Conservation (phyloP, 2,329 filamentous ascomycete genomes). For the Colletotrichum sp. region DNA sequence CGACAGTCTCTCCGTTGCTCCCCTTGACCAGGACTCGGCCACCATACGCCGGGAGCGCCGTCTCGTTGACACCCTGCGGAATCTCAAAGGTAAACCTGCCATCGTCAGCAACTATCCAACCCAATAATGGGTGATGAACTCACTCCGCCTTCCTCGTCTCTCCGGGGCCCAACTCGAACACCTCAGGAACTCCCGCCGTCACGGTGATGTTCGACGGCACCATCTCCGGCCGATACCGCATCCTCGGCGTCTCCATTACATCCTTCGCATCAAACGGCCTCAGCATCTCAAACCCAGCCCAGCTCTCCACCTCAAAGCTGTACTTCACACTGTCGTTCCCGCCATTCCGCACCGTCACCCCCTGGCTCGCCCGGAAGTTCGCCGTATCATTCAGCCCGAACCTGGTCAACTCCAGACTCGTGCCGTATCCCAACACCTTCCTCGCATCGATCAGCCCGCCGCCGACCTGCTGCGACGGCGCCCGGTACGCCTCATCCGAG, state of each 20-base stretch:
- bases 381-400: slow-evolving; percentile 47
- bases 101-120: background rate
- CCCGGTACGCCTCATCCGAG: slow-evolving; percentile 14
- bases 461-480: slow-evolving; percentile 43
- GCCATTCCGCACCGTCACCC: background rate
- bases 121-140: background rate
- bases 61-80: slow-evolving; percentile 30
- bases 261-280: slow-evolving; percentile 13
- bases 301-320: slow-evolving; percentile 10
- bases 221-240: slow-evolving; percentile 23
- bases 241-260: slow-evolving; percentile 4
- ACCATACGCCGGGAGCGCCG: slow-evolving; percentile 34
- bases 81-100: slow-evolving; percentile 24
- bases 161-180: slow-evolving; percentile 11
- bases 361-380: slow-evolving; percentile 31
- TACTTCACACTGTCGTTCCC: background rate
- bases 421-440: slow-evolving; percentile 37
- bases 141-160: slow-evolving; percentile 4
- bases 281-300: slow-evolving; percentile 24
- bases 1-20: slow-evolving; percentile 34
- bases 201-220: slow-evolving; percentile 19
- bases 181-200: slow-evolving; percentile 14
- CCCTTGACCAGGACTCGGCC: slow-evolving; percentile 35
- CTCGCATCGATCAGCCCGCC: slow-evolving; percentile 43
- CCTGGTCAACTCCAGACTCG: slow-evolving; percentile 35